Percentiles rank a stretch among this genome's conserved stretches.
Conservation (phyloP, 192 early-diverging fungal genomes). For the Coemansia sp. region DNA sequence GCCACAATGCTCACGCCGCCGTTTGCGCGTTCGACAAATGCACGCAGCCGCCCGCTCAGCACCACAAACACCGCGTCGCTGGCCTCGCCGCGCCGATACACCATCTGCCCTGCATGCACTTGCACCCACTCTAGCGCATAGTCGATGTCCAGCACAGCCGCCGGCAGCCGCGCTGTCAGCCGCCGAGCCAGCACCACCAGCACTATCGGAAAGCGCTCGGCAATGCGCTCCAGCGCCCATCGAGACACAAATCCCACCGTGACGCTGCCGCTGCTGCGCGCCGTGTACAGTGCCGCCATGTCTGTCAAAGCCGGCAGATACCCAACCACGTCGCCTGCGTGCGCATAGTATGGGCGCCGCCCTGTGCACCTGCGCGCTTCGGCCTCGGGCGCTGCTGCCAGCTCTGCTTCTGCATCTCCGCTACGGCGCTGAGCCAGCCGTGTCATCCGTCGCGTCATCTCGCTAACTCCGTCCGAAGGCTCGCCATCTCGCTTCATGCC, state of each 20-base stretch:
- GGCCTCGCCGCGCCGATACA: conserved; percentile 84
- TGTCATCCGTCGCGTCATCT: conserved; percentile 37
- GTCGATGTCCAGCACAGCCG: conserved; percentile 79
- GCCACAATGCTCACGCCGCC: conserved; percentile 77
- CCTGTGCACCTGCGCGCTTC: conserved; percentile 37
- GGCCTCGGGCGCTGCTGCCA: neutral
- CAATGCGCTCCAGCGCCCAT: conserved; percentile 75
- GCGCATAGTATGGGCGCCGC: conserved; percentile 61
- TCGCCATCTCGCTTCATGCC: conserved; percentile 22
- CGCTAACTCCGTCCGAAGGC: conserved; percentile 12
- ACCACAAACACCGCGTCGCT: conserved; percentile 92
- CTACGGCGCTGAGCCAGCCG: conserved; percentile 17
- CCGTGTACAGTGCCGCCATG: conserved; percentile 84
- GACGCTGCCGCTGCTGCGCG: conserved; percentile 73
- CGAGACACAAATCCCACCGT: conserved; percentile 89
- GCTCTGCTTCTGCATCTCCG: neutral
- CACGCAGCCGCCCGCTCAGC: conserved; percentile 87
- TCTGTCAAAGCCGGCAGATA: conserved; percentile 92
- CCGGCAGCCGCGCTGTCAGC: conserved; percentile 76
- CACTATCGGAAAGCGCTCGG: conserved; percentile 81
- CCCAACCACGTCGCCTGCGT: conserved; percentile 86
- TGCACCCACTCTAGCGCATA: conserved; percentile 94
- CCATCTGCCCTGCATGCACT: conserved; percentile 87
- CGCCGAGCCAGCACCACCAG: conserved; percentile 87
- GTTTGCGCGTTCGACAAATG: conserved; percentile 67